Percentiles rank a stretch among this genome's conserved stretches.
These are phyloP conservation scores for Trichoderma aggressivum DNA, from an alignment of 2,329 filamentous ascomycete genomes.

Conservation along the genomic window DNA sequence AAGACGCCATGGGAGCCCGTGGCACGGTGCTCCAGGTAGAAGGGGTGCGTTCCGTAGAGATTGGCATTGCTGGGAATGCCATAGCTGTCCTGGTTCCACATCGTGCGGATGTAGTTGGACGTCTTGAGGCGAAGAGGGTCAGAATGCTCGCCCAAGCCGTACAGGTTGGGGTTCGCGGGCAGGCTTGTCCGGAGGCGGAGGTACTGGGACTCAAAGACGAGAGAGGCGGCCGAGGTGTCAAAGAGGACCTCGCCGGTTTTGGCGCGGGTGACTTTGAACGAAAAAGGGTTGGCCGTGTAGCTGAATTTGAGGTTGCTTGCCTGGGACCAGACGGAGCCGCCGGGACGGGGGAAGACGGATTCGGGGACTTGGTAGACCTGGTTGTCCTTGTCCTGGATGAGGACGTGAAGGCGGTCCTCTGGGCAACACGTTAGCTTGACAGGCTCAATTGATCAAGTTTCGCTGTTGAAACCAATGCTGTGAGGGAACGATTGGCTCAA, in stretches of 20 bases:
- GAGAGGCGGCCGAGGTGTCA: constrained; percentile 61
- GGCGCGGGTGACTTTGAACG: constrained; percentile 55
- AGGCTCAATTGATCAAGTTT: not conserved
- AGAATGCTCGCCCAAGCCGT: constrained; percentile 75
- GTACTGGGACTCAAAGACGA: constrained; percentile 78
- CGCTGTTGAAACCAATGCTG: not conserved
- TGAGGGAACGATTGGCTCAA: not conserved
- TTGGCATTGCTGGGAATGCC: constrained; percentile 60
- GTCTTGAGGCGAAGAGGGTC: constrained; percentile 67
- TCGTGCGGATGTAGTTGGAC: constrained; percentile 58
- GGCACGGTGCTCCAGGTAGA: constrained; percentile 62
- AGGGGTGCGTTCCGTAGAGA: constrained; percentile 72
- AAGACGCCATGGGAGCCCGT: constrained; percentile 68
- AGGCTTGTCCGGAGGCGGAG: constrained; percentile 68
- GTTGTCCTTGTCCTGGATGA: constrained; percentile 67
- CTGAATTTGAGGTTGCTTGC: constrained; percentile 47
- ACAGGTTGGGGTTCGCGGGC: constrained; percentile 66
- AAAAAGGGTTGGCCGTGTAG: constrained; percentile 55
- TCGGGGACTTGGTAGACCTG: constrained; percentile 73
- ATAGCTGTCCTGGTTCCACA: constrained; percentile 70
- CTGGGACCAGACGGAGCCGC: constrained; percentile 23
- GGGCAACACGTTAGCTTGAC: not conserved
- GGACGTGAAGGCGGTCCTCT: constrained; percentile 69
- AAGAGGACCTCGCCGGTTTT: constrained; percentile 55
- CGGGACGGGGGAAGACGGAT: constrained; percentile 58